Conservation (phyloP, 306 rosid genomes). For the Sindora glabra region DNA sequence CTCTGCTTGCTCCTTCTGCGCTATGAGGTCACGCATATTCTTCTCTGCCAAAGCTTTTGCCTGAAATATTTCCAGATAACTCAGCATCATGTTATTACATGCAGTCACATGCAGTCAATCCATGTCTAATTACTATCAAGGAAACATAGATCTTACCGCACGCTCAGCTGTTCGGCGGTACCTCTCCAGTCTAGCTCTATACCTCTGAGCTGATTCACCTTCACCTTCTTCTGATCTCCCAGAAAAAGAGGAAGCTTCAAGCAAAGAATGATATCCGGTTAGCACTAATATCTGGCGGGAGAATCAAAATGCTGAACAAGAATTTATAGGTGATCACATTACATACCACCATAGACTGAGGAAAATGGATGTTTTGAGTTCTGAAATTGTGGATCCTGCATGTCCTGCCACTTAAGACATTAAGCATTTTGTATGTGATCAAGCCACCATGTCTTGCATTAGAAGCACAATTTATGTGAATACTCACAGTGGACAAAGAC, state of each 20-base stretch:
- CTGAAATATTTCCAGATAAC: constrained; percentile 39
- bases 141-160: constrained; percentile 54
- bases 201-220: constrained; percentile 91
- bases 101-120: constrained; percentile 3
- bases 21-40: constrained; percentile 73
- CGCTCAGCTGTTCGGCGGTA: constrained; percentile 87
- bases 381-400: constrained; percentile 49
- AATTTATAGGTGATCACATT: neutral
- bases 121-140: neutral
- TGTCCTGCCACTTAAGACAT: constrained; percentile 46
- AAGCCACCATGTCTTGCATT: constrained; percentile 11
- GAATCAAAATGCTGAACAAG: constrained; percentile 1
- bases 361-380: constrained; percentile 48
- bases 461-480: neutral
- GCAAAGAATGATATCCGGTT: constrained; percentile 8
- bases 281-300: constrained; percentile 18
- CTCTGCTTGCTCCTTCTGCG: constrained; percentile 87
- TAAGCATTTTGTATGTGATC: constrained; percentile 1
- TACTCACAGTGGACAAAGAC: constrained; percentile 61
- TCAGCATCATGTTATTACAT: constrained; percentile 12
- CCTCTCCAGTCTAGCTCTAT: constrained; percentile 93
- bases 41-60: constrained; percentile 91
- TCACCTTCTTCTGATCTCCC: constrained; percentile 64
- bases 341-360: constrained; percentile 56
- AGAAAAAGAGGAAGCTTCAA: constrained; percentile 39